Conservation (phyloP, 1,139 yeast species). For the Waltiozyma solani region DNA sequence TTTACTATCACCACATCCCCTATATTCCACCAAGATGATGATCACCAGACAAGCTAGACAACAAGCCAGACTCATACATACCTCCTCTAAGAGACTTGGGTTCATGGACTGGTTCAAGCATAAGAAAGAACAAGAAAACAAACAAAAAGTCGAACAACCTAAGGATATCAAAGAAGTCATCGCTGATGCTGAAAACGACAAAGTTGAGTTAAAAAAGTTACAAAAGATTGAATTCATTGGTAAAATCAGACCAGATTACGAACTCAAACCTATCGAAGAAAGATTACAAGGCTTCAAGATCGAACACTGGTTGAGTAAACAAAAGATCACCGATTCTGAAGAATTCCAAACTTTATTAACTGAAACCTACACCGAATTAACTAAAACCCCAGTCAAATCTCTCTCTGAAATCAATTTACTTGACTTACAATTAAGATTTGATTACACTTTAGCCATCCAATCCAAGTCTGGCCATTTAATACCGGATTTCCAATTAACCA, state of each 20-base stretch:
- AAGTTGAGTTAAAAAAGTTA: slow-evolving; percentile 10
- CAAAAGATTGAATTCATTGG: slow-evolving; percentile 19
- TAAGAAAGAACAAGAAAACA: slow-evolving; percentile 14
- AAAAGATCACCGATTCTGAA: slow-evolving; percentile 13
- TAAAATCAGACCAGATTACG: slow-evolving; percentile 4
- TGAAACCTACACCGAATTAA: slow-evolving; percentile 16
- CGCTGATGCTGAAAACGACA: slow-evolving; percentile 16
- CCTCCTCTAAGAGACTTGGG: slow-evolving; percentile 18
- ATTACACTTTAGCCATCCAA: slow-evolving; percentile 47
- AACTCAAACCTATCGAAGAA: slow-evolving; percentile 10
- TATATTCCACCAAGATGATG: too few species aligned
- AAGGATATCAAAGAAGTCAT: slow-evolving; percentile 16
- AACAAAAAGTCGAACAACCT: slow-evolving; percentile 10
- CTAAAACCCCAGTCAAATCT: slow-evolving; percentile 4
- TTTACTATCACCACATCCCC: too few species aligned
- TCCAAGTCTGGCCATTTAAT: slow-evolving; percentile 50
- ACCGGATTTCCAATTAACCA: slow-evolving; percentile 52
- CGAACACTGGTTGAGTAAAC: slow-evolving; percentile 25
- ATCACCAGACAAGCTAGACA: background rate
- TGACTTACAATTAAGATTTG: slow-evolving; percentile 51
- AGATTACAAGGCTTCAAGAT: slow-evolving; percentile 25
- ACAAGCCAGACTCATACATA: slow-evolving; percentile 14
- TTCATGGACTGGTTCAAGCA: slow-evolving; percentile 28
- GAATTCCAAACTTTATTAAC: slow-evolving; percentile 20
- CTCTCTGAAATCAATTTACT: slow-evolving; percentile 20